Evolutionary conservation across 805 yeast species (phyloP), one percentile per base, ranked within the genome.

Genomic region (Wickerhamomyces alni): DNA sequence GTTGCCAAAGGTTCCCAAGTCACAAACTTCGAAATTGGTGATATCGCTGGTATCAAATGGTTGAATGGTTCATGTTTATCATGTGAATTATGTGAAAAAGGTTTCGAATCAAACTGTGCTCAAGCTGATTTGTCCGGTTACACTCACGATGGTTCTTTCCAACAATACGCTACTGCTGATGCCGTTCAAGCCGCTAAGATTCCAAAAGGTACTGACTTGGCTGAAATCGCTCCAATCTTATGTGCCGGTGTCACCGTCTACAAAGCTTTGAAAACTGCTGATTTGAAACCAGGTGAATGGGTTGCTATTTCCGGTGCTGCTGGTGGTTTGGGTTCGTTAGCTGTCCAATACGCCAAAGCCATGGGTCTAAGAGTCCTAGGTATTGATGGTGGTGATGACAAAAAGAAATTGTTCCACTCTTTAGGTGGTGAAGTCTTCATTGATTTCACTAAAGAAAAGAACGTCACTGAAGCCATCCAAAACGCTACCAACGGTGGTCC

Each of bases 201-300:
- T 54, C 89, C 94, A 43, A 56, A 72, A 54, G 83, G 80, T 43
- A 67, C 84, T 31, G 89, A 87, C 58, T 74, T 86, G 53, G 88
- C 91, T 40, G 71, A 68, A 48, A 74, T 78, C 46, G 80, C 95
- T 10, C 95, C 95, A 53, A 78, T 86, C 58, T 74, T 87, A 57
- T 86, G 95, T 69, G 95, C 95, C 28, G 95, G 95, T 65, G 79
- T 86, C 63, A 86, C 95, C 30, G 94, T 84, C 42, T 86, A 86
- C 80, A 86, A 85, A 72, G 95, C 94, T 33, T 70, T 86, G 60
- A 85, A 85, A 73, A 82, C 86, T 33, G 85, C 94, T 40, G 75
- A 74, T 42, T 67, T 81, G 56, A 59, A 51, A 43, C 76, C 87
- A 43, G 88, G 88, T 51, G 74, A 82, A 53, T 81, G 86, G 86